These are phyloP conservation scores for Buddleja alternifolia DNA, from an alignment of 257 asterid species.

Conservation along the genomic window DNA sequence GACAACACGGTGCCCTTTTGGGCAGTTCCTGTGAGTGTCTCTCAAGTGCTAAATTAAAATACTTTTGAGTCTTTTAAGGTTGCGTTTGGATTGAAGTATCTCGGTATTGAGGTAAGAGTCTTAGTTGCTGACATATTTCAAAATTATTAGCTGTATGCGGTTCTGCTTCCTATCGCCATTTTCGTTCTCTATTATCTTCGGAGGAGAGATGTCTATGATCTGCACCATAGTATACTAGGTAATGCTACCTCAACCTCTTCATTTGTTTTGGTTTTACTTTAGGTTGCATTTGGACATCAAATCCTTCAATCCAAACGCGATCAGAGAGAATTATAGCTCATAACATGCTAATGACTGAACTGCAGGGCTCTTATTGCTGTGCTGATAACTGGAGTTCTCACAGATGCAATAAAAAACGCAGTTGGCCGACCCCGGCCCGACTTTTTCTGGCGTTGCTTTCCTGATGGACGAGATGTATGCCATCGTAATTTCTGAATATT, in stretches of 20 bases:
- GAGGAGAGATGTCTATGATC: slow-evolving; percentile 76
- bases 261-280: background rate
- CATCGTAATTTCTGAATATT: background rate
- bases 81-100: too few relatives aligned
- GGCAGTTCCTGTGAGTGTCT: slow-evolving; percentile 85
- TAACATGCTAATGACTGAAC: slow-evolving; percentile 15
- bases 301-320: too few relatives aligned
- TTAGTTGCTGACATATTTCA: background rate
- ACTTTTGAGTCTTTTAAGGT: background rate
- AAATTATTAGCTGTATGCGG: slow-evolving; percentile 63
- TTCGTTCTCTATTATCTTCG: slow-evolving; percentile 67
- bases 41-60: slow-evolving; percentile 1
- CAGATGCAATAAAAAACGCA: slow-evolving; percentile 81
- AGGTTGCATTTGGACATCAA: too few relatives aligned
- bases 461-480: slow-evolving; percentile 74
- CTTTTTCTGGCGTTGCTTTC: slow-evolving; percentile 95
- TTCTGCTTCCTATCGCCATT: slow-evolving; percentile 67
- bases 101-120: too few relatives aligned
- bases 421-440: slow-evolving; percentile 90
- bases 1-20: slow-evolving; percentile 79
- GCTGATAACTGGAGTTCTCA: slow-evolving; percentile 76
- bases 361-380: slow-evolving; percentile 76
- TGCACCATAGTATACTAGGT: slow-evolving; percentile 82
- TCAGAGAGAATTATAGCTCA: background rate
- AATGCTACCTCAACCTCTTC: slow-evolving; percentile 19